phyloP scores from a whole-genome alignment of 345 rosid species.

The Cardamine resedifolia region DNA sequence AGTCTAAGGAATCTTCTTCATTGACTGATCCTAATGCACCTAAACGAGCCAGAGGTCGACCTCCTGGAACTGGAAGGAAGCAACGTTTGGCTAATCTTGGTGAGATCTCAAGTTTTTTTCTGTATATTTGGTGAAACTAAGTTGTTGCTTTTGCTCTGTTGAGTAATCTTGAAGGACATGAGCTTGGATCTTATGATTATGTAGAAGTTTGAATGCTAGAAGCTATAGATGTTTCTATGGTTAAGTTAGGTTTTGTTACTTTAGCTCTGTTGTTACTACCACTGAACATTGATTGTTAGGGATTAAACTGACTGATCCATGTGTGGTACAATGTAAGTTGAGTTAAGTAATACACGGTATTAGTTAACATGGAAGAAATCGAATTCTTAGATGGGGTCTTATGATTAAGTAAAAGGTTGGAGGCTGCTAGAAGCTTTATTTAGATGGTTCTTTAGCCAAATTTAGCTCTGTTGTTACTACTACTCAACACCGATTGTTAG shows the following conservation, averaged over 20 bases:
- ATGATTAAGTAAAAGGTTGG: neutral
- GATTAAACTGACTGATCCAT: neutral
- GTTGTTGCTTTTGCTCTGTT: slow-evolving; percentile 26
- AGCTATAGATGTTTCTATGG: neutral
- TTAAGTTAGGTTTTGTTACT: neutral
- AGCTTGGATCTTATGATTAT: neutral
- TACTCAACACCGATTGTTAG: neutral
- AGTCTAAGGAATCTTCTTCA: slow-evolving; percentile 57
- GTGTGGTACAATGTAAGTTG: neutral
- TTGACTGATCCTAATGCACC: slow-evolving; percentile 53
- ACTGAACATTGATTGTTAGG: neutral
- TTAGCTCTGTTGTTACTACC: slow-evolving; percentile 15
- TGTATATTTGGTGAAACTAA: neutral
- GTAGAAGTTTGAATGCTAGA: neutral
- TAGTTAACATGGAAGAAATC: neutral
- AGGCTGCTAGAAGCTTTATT: slow-evolving; percentile 8
- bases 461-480: neutral
- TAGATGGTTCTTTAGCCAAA: neutral
- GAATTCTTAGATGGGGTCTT: neutral
- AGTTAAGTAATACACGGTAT: neutral
- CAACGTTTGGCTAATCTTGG: slow-evolving; percentile 88
- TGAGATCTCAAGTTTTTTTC: slow-evolving; percentile 37
- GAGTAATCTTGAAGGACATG: slow-evolving; percentile 44
- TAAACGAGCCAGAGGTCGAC: slow-evolving; percentile 74
- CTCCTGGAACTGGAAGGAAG: slow-evolving; percentile 98